Evolutionary conservation across 768 basidiomycete species (phyloP), one percentile per base, ranked within the genome.

Genomic region (Trametes meyenii): DNA sequence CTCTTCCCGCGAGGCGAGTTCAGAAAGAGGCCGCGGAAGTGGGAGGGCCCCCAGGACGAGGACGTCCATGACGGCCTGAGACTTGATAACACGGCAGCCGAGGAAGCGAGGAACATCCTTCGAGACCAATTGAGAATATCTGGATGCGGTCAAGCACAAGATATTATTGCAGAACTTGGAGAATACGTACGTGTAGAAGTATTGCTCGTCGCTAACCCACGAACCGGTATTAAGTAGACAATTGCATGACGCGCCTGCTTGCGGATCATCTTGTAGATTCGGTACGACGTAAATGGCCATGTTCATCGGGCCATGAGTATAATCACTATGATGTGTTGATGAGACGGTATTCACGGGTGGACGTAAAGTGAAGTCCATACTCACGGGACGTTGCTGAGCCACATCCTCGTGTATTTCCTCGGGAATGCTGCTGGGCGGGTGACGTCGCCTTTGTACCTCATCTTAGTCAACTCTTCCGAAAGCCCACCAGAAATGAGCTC

Each of bases 381-480:
- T 66, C 40, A 76, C 74, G 73, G 74, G 21, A 74, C 68, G 50
- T 75, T 78, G 57, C 72, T 74, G 29, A 77, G 52, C 70, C 74
- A 78, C 49, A 75, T 74, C 16, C 75, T 59, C 3, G 70, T 75
- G 52, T 69, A 76, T 40, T 65, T 59, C 45, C 63, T 69, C 4
- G 75, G 75, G 55, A 76, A 76, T 1, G 58, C 10, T 1, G 63
- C 39, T 5, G 74, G 72, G 13, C 73, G 66, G 3, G 50, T 61
- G 19, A 24, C n/a, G 42, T 72, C 75, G 10, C 67, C 65, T 13
- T 68, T 66, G 8, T 69, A 55, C 21, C 66, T 56, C 45, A 75
- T 71, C 61, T 74, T 76, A 1, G 66, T 61, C 21, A 77, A 58
- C 62, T 72, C 73, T 36, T 74, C 60, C 23, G 69, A 70, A 13